These are phyloP conservation scores for Claviceps capensis DNA, from an alignment of 2,329 filamentous ascomycete species.

Conservation along the genomic window DNA sequence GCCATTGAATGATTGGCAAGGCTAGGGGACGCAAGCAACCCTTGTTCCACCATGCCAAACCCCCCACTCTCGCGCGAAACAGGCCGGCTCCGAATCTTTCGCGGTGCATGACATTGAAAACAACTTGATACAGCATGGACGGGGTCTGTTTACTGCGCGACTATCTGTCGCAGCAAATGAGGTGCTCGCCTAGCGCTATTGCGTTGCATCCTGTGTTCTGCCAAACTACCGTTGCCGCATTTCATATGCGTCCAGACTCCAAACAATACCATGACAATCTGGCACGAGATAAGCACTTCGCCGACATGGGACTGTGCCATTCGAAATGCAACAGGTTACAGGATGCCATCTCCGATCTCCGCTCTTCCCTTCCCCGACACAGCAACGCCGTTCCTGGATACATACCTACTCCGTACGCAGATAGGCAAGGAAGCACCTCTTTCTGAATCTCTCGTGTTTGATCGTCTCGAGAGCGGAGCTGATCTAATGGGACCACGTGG, in stretches of 20 bases:
- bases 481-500: not conserved
- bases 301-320: not conserved
- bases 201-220: not conserved
- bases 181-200: too few relatives aligned
- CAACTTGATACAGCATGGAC: too few relatives aligned
- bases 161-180: too few relatives aligned
- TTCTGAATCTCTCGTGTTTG: too few relatives aligned
- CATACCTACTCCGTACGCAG: not conserved
- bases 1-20: not conserved
- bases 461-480: not conserved
- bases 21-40: not conserved
- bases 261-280: not conserved
- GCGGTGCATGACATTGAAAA: not conserved
- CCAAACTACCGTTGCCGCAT: not conserved
- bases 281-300: not conserved
- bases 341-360: not conserved
- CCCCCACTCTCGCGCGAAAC: not conserved
- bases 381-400: not conserved
- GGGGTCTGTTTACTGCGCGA: too few relatives aligned
- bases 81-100: not conserved
- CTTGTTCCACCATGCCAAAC: not conserved
- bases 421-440: not conserved
- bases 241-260: not conserved
- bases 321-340: constrained; percentile 1
- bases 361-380: not conserved